These are phyloP conservation scores for Fusarium staphyleae DNA, from an alignment of 2,329 filamentous ascomycete genomes.

Conservation along the genomic window DNA sequence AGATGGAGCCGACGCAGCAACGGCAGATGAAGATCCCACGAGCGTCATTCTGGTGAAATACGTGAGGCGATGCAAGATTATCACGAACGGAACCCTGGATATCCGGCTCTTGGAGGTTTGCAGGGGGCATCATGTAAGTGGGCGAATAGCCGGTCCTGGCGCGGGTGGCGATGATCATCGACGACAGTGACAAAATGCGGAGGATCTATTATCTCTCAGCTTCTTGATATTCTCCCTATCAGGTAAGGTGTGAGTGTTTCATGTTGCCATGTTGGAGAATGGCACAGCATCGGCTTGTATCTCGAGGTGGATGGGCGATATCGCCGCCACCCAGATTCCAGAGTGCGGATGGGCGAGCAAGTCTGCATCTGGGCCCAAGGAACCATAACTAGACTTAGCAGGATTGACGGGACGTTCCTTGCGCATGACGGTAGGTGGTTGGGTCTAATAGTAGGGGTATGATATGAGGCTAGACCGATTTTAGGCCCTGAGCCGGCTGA, in stretches of 20 bases:
- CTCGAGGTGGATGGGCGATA: conserved; percentile 6
- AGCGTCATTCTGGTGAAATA: conserved; percentile 21
- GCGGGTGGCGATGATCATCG: conserved; percentile 26
- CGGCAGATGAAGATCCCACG: not conserved
- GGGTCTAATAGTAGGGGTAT: not conserved
- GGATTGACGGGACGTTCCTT: not conserved
- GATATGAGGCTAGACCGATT: not conserved
- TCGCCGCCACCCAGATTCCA: conserved; percentile 10
- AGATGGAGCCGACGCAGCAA: conserved; percentile 1
- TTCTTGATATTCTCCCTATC: conserved; percentile 9
- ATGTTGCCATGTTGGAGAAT: not conserved
- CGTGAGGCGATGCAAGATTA: conserved; percentile 20
- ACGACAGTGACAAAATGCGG: conserved; percentile 14
- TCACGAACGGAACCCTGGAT: conserved; percentile 18
- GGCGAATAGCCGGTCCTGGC: conserved; percentile 19
- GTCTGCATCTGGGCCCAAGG: not conserved
- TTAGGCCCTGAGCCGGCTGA: conserved; percentile 16
- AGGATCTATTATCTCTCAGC: conserved; percentile 13
- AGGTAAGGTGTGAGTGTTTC: not conserved
- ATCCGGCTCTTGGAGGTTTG: conserved; percentile 21
- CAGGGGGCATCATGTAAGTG: conserved; percentile 15
- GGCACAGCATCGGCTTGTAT: conserved; percentile 17
- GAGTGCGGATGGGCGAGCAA: conserved; percentile 1
- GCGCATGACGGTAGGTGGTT: not conserved
- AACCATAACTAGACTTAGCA: not conserved